Percentiles rank a stretch among this genome's conserved stretches.
Conservation (phyloP, 2,329 filamentous ascomycete genomes). For the Lasiodiplodia theobromae region DNA sequence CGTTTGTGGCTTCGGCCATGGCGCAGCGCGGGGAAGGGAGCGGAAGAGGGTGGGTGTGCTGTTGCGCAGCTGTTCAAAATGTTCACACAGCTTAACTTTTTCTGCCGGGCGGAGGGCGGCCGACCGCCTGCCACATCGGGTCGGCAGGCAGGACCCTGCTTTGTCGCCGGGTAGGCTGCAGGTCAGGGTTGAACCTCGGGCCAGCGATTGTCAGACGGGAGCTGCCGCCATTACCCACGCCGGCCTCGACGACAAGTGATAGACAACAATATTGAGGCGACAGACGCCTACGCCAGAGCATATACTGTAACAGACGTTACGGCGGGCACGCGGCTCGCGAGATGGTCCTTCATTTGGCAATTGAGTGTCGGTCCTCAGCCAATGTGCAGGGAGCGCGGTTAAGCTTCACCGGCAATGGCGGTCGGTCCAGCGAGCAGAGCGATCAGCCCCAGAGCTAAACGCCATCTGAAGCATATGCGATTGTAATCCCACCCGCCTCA, state of each 20-base stretch:
- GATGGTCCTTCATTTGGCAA: constrained; percentile 24
- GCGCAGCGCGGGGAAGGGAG: constrained; percentile 3
- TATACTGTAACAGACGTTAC: background rate
- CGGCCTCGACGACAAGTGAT: background rate
- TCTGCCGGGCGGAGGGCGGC: constrained; percentile 3
- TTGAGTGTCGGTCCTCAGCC: background rate
- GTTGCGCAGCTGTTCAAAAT: constrained; percentile 15
- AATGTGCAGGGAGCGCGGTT: constrained; percentile 12
- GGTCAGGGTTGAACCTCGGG: background rate
- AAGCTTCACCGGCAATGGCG: constrained; percentile 21
- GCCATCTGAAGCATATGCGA: constrained; percentile 19
- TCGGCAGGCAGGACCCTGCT: background rate
- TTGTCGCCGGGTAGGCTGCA: constrained; percentile 13
- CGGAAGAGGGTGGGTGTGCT: background rate
- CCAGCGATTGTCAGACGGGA: background rate
- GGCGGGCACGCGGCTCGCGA: constrained; percentile 19
- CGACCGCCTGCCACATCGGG: constrained; percentile 18
- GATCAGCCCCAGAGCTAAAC: constrained; percentile 20
- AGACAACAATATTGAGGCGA: constrained; percentile 6
- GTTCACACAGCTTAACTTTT: constrained; percentile 12
- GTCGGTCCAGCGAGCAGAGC: background rate
- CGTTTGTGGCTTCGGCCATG: constrained; percentile 34
- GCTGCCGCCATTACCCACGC: background rate
- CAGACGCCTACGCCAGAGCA: background rate
- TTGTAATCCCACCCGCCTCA: constrained; percentile 9